Evolutionary conservation across 768 basidiomycete species (phyloP).

Genomic region (Auriscalpium vulgare): DNA sequence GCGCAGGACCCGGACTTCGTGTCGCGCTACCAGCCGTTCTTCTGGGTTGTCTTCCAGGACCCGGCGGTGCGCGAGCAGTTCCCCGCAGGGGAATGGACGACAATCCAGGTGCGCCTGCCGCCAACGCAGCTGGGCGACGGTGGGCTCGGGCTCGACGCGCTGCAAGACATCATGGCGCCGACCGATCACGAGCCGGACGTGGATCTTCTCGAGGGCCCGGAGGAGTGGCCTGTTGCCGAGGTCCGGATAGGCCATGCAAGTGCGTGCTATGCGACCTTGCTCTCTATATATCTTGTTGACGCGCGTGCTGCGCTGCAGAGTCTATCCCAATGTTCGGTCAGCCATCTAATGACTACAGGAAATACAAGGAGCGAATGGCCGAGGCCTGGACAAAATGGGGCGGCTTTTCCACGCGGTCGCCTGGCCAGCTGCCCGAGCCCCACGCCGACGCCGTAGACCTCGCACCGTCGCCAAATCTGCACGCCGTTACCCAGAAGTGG

Average conservation of each 20-base stretch:
- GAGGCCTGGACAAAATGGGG: background rate
- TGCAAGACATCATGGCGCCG: conserved; percentile 1
- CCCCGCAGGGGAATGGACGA: background rate
- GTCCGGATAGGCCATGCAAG: background rate
- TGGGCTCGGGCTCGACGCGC: conserved; percentile 8
- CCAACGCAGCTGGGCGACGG: conserved; percentile 1
- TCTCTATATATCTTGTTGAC: no score
- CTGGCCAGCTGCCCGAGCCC: background rate
- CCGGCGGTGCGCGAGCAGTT: background rate
- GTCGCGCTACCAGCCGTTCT: background rate
- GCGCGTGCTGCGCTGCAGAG: no score
- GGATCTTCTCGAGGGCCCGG: background rate
- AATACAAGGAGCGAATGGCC: background rate
- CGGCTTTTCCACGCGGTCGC: background rate
- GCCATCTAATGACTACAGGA: background rate
- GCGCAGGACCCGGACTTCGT: background rate
- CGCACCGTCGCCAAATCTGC: background rate
- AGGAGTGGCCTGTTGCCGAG: background rate
- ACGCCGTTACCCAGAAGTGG: no score
- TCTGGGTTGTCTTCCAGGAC: conserved; percentile 10
- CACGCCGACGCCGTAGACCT: background rate
- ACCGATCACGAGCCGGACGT: background rate
- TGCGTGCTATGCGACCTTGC: background rate
- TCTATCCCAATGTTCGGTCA: no score
- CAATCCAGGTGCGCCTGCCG: background rate